Evolutionary conservation across 345 rosid genomes (phyloP).

Genomic region (Ricinus communis): DNA sequence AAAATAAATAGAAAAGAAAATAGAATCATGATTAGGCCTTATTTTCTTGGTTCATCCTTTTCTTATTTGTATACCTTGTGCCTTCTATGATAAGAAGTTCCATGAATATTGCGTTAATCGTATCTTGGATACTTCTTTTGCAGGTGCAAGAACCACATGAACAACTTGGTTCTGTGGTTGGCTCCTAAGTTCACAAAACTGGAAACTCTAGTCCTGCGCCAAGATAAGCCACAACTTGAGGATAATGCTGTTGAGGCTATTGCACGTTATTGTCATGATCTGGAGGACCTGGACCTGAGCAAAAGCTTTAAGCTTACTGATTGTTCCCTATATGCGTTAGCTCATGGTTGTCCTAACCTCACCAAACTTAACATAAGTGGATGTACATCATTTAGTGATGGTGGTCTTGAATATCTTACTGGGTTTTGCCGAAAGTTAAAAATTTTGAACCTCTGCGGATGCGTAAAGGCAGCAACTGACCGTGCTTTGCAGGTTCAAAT

Average conservation of each 20-base stretch:
- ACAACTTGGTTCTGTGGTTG: slow-evolving; percentile 74
- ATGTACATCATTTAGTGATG: slow-evolving; percentile 71
- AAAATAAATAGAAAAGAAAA: too few species aligned
- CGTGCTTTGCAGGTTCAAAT: slow-evolving; percentile 66
- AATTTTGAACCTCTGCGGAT: slow-evolving; percentile 84
- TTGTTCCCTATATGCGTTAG: slow-evolving; percentile 61
- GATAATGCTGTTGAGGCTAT: slow-evolving; percentile 79
- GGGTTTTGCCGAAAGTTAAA: slow-evolving; percentile 60
- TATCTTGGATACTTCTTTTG: neutral
- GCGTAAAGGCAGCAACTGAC: slow-evolving; percentile 79
- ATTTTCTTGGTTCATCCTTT: neutral
- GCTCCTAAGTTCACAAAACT: slow-evolving; percentile 77
- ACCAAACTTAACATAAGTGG: slow-evolving; percentile 90
- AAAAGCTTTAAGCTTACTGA: slow-evolving; percentile 90
- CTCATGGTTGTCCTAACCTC: slow-evolving; percentile 82
- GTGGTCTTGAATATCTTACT: slow-evolving; percentile 58
- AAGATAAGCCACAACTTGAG: slow-evolving; percentile 87
- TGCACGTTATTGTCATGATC: slow-evolving; percentile 72
- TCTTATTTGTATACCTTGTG: neutral
- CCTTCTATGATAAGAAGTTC: slow-evolving; percentile 2
- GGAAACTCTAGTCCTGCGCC: slow-evolving; percentile 69
- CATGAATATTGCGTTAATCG: neutral
- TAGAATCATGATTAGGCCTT: neutral
- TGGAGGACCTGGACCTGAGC: slow-evolving; percentile 90
- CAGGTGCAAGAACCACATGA: slow-evolving; percentile 89